phyloP scores from a whole-genome alignment of 129 eudicot genomes.

The Saposhnikovia divaricata region DNA sequence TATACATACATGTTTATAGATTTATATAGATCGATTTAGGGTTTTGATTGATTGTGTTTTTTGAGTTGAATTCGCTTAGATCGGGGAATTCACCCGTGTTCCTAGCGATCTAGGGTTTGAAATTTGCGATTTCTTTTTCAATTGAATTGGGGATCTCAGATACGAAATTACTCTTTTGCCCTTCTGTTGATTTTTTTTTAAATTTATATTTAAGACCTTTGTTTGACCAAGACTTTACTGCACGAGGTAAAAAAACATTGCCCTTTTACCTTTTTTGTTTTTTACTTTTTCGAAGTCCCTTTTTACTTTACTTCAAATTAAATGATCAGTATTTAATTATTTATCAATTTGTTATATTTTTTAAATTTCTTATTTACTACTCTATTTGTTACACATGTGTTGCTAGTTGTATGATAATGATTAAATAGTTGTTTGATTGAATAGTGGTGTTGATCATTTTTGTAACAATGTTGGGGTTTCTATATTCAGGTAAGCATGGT shows the following conservation, averaged over 20 bases:
- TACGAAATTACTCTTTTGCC: constrained; percentile 7
- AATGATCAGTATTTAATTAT: too few relatives aligned
- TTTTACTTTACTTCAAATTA: too few relatives aligned
- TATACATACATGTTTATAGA: not conserved
- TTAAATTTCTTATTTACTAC: too few relatives aligned
- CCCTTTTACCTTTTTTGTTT: too few relatives aligned
- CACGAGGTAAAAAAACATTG: not conserved
- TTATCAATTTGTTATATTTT: too few relatives aligned
- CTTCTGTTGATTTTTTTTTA: not conserved
- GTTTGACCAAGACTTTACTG: not conserved
- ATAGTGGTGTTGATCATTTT: not conserved
- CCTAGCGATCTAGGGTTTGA: not conserved
- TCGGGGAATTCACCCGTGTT: not conserved
- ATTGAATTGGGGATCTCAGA: not conserved
- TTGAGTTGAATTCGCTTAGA: not conserved
- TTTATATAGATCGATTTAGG: not conserved
- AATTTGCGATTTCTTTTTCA: constrained; percentile 11
- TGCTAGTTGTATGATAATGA: too few relatives aligned
- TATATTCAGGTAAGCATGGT: constrained; percentile 48
- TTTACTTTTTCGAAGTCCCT: too few relatives aligned
- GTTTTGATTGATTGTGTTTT: not conserved
- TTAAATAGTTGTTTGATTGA: too few relatives aligned
- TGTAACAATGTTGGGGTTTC: not conserved
- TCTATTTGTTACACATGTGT: too few relatives aligned
- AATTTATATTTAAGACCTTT: too few relatives aligned